phyloP scores from a whole-genome alignment of 2,329 filamentous ascomycete genomes.

The Phialophora verrucosa region DNA sequence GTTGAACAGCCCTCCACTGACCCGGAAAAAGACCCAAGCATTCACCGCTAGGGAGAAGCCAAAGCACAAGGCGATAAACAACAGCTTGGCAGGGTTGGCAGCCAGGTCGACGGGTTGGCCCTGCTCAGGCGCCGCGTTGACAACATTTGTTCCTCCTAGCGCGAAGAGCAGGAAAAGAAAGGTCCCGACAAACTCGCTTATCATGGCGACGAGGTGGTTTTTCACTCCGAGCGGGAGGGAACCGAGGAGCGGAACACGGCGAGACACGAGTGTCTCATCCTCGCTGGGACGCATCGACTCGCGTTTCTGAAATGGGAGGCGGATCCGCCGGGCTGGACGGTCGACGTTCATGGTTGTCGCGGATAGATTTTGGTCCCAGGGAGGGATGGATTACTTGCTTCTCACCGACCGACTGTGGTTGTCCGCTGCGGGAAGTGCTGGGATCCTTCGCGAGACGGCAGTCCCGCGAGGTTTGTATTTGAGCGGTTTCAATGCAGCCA shows the following conservation, averaged over 20 bases:
- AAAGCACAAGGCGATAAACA: constrained; percentile 44
- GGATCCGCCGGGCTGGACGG: constrained; percentile 25
- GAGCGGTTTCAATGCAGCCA: background rate
- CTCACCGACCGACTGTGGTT: background rate
- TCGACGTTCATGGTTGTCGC: constrained; percentile 19
- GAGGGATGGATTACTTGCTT: background rate
- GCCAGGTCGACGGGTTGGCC: constrained; percentile 22
- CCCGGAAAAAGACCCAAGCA: constrained; percentile 60
- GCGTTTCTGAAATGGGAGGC: constrained; percentile 32
- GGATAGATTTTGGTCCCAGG: background rate
- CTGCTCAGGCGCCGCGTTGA: constrained; percentile 46
- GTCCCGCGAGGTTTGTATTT: background rate
- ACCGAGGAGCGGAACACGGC: constrained; percentile 23
- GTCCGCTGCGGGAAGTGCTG: background rate
- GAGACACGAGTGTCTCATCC: constrained; percentile 33
- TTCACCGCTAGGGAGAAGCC: constrained; percentile 57
- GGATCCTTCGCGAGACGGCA: background rate
- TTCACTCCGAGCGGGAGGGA: constrained; percentile 25
- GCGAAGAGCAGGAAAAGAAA: constrained; percentile 58
- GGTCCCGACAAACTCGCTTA: constrained; percentile 60
- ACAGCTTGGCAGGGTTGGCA: constrained; percentile 15
- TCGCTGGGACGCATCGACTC: constrained; percentile 25
- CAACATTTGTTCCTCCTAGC: constrained; percentile 54
- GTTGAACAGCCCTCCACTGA: constrained; percentile 59
- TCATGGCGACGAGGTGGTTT: constrained; percentile 49